These are phyloP conservation scores for Zymoseptoria brevis DNA, from an alignment of 2,329 filamentous ascomycete species.

Conservation along the genomic window DNA sequence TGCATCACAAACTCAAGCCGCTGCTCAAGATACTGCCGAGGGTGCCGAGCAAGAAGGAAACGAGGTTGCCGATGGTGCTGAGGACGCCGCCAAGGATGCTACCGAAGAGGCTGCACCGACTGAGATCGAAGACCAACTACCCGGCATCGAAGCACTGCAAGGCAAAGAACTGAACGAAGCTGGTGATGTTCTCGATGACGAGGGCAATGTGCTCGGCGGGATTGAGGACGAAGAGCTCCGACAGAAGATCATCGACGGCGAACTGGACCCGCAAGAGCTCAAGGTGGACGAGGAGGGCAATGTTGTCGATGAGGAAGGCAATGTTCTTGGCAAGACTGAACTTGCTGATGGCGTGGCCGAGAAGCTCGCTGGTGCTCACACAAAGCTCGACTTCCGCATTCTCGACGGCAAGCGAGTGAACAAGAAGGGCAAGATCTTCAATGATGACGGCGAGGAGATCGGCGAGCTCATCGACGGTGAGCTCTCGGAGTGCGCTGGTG, in stretches of 20 bases:
- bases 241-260: slow-evolving; percentile 31
- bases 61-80: slow-evolving; percentile 25
- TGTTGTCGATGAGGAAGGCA: slow-evolving; percentile 44
- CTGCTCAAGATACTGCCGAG: slow-evolving; percentile 32
- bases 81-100: slow-evolving; percentile 25
- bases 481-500: slow-evolving; percentile 36
- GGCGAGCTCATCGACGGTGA: slow-evolving; percentile 44
- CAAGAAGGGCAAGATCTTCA: slow-evolving; percentile 49
- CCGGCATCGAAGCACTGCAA: slow-evolving; percentile 45
- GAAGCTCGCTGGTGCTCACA: slow-evolving; percentile 35
- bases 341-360: slow-evolving; percentile 43
- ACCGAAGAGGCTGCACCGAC: slow-evolving; percentile 21
- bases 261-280: slow-evolving; percentile 40
- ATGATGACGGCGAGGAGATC: slow-evolving; percentile 45
- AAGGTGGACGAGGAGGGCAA: slow-evolving; percentile 45
- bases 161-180: slow-evolving; percentile 45
- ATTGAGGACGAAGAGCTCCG: slow-evolving; percentile 39
- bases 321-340: slow-evolving; percentile 44
- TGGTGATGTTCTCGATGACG: slow-evolving; percentile 42
- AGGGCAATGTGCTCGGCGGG: slow-evolving; percentile 44
- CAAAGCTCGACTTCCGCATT: slow-evolving; percentile 37
- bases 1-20: slow-evolving; percentile 34
- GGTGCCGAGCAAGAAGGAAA: slow-evolving; percentile 32
- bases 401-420: slow-evolving; percentile 49
- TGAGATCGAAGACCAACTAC: slow-evolving; percentile 42